These are phyloP conservation scores for Phytopythium cucurbitacearum DNA, from an alignment of 352 stramenopile species.

Conservation along the genomic window DNA sequence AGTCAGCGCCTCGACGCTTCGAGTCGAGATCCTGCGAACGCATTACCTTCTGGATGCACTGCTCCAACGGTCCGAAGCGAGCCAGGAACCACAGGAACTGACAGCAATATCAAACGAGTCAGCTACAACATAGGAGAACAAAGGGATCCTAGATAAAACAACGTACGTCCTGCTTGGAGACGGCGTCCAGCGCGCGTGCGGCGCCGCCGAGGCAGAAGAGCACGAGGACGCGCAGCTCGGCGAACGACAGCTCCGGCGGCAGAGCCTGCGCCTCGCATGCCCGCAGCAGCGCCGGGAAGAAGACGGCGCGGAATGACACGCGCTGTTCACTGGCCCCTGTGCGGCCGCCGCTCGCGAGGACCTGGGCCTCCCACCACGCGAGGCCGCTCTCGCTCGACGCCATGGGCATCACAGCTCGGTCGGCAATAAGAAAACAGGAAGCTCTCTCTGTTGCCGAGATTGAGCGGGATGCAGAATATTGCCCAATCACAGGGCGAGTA, in stretches of 20 bases:
- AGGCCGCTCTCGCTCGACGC: conserved; percentile 9
- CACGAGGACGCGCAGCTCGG: conserved; percentile 51
- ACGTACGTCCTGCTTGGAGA: conserved; percentile 41
- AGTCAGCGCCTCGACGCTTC: not conserved
- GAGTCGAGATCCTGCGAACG: not conserved
- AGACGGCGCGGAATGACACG: conserved; percentile 28
- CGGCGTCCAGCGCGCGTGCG: conserved; percentile 34
- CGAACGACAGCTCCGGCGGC: conserved; percentile 36
- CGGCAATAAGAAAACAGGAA: no score
- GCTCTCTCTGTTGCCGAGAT: no score
- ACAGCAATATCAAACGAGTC: not conserved
- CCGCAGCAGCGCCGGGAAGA: conserved; percentile 54
- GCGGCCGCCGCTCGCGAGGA: not conserved
- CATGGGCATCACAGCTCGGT: not conserved
- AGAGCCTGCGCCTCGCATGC: conserved; percentile 28
- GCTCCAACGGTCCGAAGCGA: conserved; percentile 65
- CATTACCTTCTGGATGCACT: conserved; percentile 36
- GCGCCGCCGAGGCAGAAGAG: conserved; percentile 46
- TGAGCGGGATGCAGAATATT: no score
- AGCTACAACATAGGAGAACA: not conserved
- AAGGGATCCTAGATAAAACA: not conserved
- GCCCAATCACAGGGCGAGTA: no score
- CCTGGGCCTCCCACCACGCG: conserved; percentile 29
- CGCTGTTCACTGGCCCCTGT: conserved; percentile 12
- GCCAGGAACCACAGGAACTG: conserved; percentile 63